Conservation (phyloP, 2,329 filamentous ascomycete genomes). For the Verruconis gallopava region DNA sequence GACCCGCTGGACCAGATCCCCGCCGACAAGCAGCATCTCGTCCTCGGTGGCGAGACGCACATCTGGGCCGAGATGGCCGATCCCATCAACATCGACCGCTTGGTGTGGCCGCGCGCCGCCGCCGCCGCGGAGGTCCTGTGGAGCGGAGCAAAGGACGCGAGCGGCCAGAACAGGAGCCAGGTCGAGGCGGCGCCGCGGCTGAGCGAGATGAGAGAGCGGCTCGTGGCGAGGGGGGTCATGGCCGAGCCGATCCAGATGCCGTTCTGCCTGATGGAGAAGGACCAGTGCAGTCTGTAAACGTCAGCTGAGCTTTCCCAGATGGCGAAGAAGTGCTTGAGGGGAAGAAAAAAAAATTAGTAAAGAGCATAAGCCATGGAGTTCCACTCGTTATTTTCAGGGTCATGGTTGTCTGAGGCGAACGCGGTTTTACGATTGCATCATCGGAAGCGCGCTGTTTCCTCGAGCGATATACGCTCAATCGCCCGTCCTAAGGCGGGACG, state of each 20-base stretch:
- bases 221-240: conserved; percentile 54
- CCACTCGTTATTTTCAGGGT: too few species aligned
- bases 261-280: conserved; percentile 51
- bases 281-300: conserved; percentile 8
- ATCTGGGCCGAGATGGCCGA: conserved; percentile 75
- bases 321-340: too few species aligned
- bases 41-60: conserved; percentile 70
- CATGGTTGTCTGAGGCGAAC: too few species aligned
- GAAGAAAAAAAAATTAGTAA: too few species aligned
- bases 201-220: conserved; percentile 61
- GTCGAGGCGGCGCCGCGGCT: conserved; percentile 56
- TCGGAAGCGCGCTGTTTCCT: too few species aligned
- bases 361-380: too few species aligned
- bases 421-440: too few species aligned
- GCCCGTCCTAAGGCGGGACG: too few species aligned
- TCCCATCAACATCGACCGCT: conserved; percentile 56
- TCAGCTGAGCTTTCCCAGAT: too few species aligned
- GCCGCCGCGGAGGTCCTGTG: conserved; percentile 71
- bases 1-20: conserved; percentile 57
- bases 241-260: conserved; percentile 59
- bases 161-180: conserved; percentile 58
- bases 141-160: conserved; percentile 55
- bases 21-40: conserved; percentile 46
- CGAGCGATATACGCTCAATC: too few species aligned
- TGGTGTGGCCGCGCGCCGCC: conserved; percentile 64